Conservation (phyloP, 1,284 basidiomycete genomes). For the Apiotrichum siamense region DNA sequence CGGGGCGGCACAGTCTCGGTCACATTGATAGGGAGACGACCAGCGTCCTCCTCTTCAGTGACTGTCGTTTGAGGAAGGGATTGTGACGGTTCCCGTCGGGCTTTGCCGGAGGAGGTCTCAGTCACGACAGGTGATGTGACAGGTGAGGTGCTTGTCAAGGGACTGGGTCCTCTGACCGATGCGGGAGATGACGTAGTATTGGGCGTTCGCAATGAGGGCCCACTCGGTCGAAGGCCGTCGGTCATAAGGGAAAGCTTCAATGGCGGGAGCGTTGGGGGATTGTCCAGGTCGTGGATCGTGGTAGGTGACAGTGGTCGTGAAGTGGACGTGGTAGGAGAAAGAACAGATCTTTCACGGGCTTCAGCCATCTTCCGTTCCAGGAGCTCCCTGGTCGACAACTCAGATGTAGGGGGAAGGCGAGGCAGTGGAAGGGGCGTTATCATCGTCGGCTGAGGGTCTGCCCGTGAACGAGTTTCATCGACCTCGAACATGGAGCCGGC, state of each 20-base stretch:
- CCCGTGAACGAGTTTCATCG: background rate
- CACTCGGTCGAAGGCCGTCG: background rate
- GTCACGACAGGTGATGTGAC: no score
- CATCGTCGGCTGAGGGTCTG: background rate
- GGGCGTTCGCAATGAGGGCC: background rate
- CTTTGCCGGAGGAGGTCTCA: no score
- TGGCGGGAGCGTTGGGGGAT: background rate
- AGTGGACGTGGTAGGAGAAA: background rate
- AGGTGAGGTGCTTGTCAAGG: background rate
- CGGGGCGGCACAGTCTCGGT: constrained; percentile 5
- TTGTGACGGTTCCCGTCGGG: background rate
- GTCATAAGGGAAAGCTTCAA: background rate
- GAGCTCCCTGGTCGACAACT: background rate
- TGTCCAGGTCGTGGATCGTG: background rate
- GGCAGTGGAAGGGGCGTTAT: background rate
- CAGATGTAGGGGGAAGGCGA: background rate
- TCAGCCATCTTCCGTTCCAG: background rate
- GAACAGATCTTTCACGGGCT: background rate
- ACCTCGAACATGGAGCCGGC: background rate
- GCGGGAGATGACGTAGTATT: background rate
- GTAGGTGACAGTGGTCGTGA: background rate
- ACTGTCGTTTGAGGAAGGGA: background rate
- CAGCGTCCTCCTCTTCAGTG: constrained; percentile 6
- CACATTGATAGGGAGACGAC: background rate
- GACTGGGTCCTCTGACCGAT: background rate